Conservation (phyloP, 1,284 basidiomycete genomes). For the Rhizoctonia solani region DNA sequence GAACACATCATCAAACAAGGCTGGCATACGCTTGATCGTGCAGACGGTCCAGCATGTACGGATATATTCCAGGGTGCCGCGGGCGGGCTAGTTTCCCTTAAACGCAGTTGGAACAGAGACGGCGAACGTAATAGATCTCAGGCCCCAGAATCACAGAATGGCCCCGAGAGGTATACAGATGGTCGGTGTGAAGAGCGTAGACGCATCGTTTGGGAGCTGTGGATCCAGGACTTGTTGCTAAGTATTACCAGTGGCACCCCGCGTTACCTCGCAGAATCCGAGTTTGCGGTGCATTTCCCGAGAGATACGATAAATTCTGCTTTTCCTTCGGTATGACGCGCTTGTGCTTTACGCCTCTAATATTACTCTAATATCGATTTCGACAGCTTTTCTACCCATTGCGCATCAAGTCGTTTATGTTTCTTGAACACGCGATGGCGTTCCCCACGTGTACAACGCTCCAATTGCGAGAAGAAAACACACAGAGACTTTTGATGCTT, state of each 20-base stretch:
- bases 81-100: constrained; percentile 7
- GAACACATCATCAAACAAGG: constrained; percentile 12
- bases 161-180: background rate
- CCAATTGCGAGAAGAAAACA: constrained; percentile 9
- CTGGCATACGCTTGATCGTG: constrained; percentile 32
- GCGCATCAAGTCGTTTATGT: constrained; percentile 28
- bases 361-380: background rate
- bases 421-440: constrained; percentile 25
- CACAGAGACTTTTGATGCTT: constrained; percentile 17
- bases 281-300: constrained; percentile 22
- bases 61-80: constrained; percentile 16
- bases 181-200: constrained; percentile 28
- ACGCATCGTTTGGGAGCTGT: constrained; percentile 33
- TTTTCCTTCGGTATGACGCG: constrained; percentile 19
- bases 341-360: background rate
- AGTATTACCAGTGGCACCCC: constrained; percentile 30
- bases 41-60: constrained; percentile 8
- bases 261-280: constrained; percentile 9
- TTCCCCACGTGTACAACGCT: constrained; percentile 30
- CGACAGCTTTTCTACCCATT: constrained; percentile 31
- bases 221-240: constrained; percentile 32
- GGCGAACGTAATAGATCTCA: background rate
- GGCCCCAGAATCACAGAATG: background rate
- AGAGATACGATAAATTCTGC: constrained; percentile 12
- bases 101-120: constrained; percentile 2